These are phyloP conservation scores for Beauveria caledonica DNA, from an alignment of 2,329 filamentous ascomycete genomes.

Conservation along the genomic window DNA sequence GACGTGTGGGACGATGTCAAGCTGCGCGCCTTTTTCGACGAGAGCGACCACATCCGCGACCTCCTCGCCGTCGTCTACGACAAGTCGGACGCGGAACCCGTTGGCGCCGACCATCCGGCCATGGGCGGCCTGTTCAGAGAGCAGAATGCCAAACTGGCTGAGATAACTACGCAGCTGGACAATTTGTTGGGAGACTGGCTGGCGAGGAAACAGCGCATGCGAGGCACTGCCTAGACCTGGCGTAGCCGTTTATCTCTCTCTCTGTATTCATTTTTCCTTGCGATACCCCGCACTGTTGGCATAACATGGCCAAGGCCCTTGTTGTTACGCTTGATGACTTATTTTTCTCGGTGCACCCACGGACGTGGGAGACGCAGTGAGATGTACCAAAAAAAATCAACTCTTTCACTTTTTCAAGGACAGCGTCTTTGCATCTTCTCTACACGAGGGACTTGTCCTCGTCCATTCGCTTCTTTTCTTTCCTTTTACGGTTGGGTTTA, in stretches of 20 bases:
- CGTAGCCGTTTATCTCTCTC: neutral
- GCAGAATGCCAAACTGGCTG: constrained; percentile 75
- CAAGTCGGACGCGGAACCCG: constrained; percentile 73
- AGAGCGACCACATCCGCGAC: constrained; percentile 80
- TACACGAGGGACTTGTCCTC: neutral
- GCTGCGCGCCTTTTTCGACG: constrained; percentile 84
- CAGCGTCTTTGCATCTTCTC: neutral
- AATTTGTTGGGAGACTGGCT: constrained; percentile 79
- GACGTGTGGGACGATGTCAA: constrained; percentile 73
- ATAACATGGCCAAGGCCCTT: neutral
- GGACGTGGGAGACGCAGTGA: constrained; percentile 2
- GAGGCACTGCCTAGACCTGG: constrained; percentile 31
- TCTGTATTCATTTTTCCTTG: constrained; percentile 1
- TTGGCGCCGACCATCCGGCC: constrained; percentile 76
- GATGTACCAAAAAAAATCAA: neutral
- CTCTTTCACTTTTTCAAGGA: neutral
- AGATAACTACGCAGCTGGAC: constrained; percentile 85
- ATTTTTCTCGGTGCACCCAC: neutral
- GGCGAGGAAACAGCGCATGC: constrained; percentile 57
- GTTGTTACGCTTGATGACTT: constrained; percentile 9
- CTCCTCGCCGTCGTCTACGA: constrained; percentile 88
- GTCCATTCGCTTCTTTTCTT: neutral
- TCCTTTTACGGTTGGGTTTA: neutral
- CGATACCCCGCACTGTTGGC: constrained; percentile 3
- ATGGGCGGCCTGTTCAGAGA: constrained; percentile 74